Conservation (phyloP, 805 yeast species). For the Sporopachydermia quercuum region DNA sequence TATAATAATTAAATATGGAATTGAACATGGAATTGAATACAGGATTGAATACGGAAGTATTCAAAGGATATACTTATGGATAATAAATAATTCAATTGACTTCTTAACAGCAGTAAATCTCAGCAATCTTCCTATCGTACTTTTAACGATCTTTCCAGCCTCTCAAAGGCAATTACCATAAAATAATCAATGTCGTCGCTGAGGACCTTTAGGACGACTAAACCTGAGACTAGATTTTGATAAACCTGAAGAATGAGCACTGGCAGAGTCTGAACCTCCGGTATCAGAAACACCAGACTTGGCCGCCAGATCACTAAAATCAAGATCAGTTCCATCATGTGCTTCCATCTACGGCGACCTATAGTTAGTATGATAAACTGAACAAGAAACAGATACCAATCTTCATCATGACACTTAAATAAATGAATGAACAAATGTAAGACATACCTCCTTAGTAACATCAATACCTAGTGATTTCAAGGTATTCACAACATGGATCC, state of each 20-base stretch:
- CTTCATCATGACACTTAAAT: not conserved
- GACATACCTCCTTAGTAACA: conserved; percentile 1
- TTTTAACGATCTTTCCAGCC: not conserved
- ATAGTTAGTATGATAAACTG: too few relatives aligned
- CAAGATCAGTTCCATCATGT: not conserved
- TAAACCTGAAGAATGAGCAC: not conserved
- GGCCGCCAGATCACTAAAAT: not conserved
- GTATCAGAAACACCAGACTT: not conserved
- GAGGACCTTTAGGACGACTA: not conserved
- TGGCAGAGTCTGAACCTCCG: not conserved
- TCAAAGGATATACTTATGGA: too few relatives aligned
- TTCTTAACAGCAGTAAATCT: too few relatives aligned
- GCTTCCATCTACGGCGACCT: not conserved
- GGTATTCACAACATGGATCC: conserved; percentile 17
- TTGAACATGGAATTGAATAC: too few relatives aligned
- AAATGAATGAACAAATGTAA: not conserved
- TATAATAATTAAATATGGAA: too few relatives aligned
- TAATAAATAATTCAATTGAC: too few relatives aligned
- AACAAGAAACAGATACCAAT: too few relatives aligned
- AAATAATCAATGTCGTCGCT: not conserved
- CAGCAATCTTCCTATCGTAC: too few relatives aligned
- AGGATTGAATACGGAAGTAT: too few relatives aligned
- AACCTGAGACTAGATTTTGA: not conserved
- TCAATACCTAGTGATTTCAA: conserved; percentile 10
- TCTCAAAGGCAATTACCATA: too few relatives aligned